Evolutionary conservation across 306 rosid genomes (phyloP), one percentile per base, ranked within the genome.

Genomic region (Dalbergia cultrata): DNA sequence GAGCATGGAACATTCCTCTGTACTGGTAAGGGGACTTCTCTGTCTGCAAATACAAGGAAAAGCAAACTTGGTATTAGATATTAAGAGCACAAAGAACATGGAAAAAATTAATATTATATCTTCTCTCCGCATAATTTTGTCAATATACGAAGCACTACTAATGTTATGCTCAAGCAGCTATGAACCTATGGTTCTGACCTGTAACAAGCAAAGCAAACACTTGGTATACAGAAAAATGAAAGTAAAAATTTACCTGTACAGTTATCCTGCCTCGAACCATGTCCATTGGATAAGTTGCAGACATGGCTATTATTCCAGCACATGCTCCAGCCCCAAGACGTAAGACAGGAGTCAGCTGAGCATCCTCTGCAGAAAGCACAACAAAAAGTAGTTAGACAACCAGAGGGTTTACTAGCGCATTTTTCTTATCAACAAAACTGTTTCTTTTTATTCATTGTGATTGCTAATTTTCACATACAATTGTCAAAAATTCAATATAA

Each of bases 291-390:
- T 94, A 94, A 47, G 98, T 94, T 76, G 98, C 98, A 34, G 98
- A 94, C 98, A 94, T 94, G 71, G 97, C 98, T 79, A 94, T 89
- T 67, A 94, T 94, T 77, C 98, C 98, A 76, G 98, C 97, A 90
- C 94, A 92, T 58, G 98, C 98, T 79, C 98, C 98, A 77, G 97
- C 98, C 35, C 97, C 98, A 79, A 92, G 97, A 44, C 97, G 97
- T 56, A 94, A 80, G 64, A 89, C 67, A 72, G 98, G 97, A 77
- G 91, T 90, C 78, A 94, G 91, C 85, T 92, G 88, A 79, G 98
- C 98, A 84, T 92, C 90, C 57, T 90, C 96, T 94, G 90, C 83
- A 70, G 14, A 33, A 71, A 70, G 47, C 17, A 80, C 78, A 74
- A 33, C 39, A n/a, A 67, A 50, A 6, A 31, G 26, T 70, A 68